Evolutionary conservation across 176 grass and related monocot species (phyloP).

Genomic region (Musa schizocarpa): DNA sequence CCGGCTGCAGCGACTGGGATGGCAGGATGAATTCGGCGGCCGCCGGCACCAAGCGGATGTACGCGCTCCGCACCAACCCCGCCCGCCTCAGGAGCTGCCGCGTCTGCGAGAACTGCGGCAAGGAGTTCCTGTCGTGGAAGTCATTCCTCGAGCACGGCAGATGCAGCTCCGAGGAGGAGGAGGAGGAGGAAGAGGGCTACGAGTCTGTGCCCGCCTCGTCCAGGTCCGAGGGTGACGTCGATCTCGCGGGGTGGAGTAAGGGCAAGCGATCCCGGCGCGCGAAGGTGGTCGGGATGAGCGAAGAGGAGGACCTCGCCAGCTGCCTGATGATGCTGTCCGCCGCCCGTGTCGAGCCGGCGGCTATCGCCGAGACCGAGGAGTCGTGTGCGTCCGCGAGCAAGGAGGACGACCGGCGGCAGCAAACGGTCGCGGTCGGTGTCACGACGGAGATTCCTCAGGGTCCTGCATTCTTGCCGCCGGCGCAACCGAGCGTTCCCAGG

Average conservation of each 20-base stretch:
- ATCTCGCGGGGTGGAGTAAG: constrained; percentile 27
- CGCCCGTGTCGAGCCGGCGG: constrained; percentile 14
- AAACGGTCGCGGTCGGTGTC: background rate
- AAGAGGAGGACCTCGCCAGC: constrained; percentile 59
- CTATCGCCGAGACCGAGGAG: constrained; percentile 5
- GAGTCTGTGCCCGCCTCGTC: constrained; percentile 17
- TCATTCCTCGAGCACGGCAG: constrained; percentile 53
- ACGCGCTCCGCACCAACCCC: constrained; percentile 56
- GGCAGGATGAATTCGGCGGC: background rate
- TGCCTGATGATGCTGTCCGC: constrained; percentile 71
- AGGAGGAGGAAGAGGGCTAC: background rate
- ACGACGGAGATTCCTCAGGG: constrained; percentile 17
- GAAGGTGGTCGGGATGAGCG: constrained; percentile 27
- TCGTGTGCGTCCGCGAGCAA: constrained; percentile 16
- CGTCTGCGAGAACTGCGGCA: constrained; percentile 60
- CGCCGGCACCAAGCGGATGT: constrained; percentile 32
- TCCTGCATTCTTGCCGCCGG: constrained; percentile 1
- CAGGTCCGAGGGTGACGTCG: constrained; percentile 19
- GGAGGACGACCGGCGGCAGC: constrained; percentile 15
- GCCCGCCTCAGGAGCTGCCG: constrained; percentile 47
- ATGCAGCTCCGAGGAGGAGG: constrained; percentile 44
- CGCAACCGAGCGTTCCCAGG: constrained; percentile 10
- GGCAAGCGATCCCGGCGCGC: constrained; percentile 48
- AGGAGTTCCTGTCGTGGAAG: constrained; percentile 60
- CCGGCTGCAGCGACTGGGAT: constrained; percentile 16